Base-by-base conservation (phyloP, 1,284 basidiomycete species). In the Heterobasidion parviporum region DNA sequence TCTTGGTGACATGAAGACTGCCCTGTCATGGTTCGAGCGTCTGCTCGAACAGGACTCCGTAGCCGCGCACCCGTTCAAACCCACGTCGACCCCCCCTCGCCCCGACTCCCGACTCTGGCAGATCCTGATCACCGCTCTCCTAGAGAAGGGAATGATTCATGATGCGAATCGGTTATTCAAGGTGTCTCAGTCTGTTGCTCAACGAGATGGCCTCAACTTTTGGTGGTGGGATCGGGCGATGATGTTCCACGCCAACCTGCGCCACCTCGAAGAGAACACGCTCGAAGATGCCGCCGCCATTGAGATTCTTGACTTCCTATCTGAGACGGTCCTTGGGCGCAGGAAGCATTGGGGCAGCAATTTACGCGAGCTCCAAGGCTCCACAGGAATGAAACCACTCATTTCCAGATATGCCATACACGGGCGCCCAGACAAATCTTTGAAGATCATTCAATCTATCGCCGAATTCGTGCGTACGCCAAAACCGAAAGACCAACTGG, bases 11-110 rank as follows among this genome's bases (percentile, higher is more conserved):
- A 62, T 85, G 9, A 64, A 73, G 3, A 83, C 80, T 1, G 92
- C 92, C 0, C 63, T 85, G 43, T 66, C 74, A 9, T 92, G 89
- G 91, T 89, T 88, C 64, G 74, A 86, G 54, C 76, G 80, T 52
- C 73, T 90, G 44, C 68, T 85, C 43, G 66, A 73, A 50, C 77
- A 81, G 56, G 71, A 72, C 6, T 55, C 67, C 9, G 61, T 68
- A 8, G 69, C 74, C 1, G 53, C 46, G n/a, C 57, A 69, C 60
- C 71, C 73, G 1, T 76, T 72, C 57, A 68, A 73, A 43, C 65
- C 78, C 18, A 63, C 73, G n/a, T 63, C 60, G 8, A 70, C 69
- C 1, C 74, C 77, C 20, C 69, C 76, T 3, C 77, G 77, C 33
- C 87, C 87, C 0, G 75, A 81, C 58, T 58, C 63, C 4, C 59